Conservation (phyloP, 208 protist genomes). For the Blechomonas ayalai region DNA sequence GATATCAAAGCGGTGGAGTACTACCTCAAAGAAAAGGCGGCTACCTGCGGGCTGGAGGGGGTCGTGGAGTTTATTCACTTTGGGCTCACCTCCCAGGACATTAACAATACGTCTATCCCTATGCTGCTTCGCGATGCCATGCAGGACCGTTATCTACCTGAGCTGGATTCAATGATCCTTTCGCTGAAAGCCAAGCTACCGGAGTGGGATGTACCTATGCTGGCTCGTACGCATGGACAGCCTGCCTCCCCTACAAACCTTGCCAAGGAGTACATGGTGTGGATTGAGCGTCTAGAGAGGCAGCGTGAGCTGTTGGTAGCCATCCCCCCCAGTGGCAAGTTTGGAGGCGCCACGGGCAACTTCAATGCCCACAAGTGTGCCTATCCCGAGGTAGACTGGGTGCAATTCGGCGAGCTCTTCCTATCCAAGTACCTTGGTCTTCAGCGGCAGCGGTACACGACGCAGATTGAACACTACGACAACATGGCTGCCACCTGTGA, state of each 20-base stretch:
- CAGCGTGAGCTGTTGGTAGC: constrained; percentile 54
- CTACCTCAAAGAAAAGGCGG: constrained; percentile 92
- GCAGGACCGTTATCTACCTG: constrained; percentile 62
- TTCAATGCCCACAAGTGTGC: constrained; percentile 90
- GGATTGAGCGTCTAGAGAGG: constrained; percentile 81
- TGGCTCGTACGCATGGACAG: constrained; percentile 93
- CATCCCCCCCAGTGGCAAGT: constrained; percentile 77
- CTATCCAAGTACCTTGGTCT: constrained; percentile 71
- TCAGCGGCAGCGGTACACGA: constrained; percentile 83
- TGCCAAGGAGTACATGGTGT: constrained; percentile 91
- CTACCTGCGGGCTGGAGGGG: constrained; percentile 35
- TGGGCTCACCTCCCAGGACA: constrained; percentile 95
- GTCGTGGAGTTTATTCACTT: constrained; percentile 95
- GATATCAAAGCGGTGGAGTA: constrained; percentile 97
- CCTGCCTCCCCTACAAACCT: constrained; percentile 92
- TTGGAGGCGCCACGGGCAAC: constrained; percentile 93
- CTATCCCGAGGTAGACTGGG: constrained; percentile 86
- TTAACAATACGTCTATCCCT: constrained; percentile 95
- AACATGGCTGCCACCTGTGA: constrained; percentile 90
- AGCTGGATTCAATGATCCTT: constrained; percentile 40
- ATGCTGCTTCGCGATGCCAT: constrained; percentile 90
- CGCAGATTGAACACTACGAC: constrained; percentile 96
- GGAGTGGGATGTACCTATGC: constrained; percentile 87
- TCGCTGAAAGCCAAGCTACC: constrained; percentile 39
- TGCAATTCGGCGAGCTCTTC: constrained; percentile 78